Evolutionary conservation across 805 yeast genomes (phyloP).

Genomic region (Wickerhamomyces chambardii): DNA sequence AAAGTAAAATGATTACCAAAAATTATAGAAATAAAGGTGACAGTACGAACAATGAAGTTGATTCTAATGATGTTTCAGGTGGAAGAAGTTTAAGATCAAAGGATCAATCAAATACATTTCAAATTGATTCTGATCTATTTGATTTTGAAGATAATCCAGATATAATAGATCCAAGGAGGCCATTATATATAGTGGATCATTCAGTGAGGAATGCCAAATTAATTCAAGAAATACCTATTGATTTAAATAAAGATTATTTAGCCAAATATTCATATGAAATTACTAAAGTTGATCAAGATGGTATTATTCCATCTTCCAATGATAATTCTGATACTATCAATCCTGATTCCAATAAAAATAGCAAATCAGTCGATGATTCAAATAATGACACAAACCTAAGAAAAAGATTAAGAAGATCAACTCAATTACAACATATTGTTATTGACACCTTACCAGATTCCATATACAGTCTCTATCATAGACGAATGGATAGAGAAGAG

Average conservation of each 20-base stretch:
- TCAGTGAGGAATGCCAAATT: not conserved
- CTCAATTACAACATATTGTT: not conserved
- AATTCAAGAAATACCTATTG: too few relatives aligned
- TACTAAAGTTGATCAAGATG: too few relatives aligned
- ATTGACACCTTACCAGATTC: slow-evolving; percentile 41
- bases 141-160: slow-evolving; percentile 16
- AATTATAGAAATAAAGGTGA: too few relatives aligned
- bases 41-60: not conserved
- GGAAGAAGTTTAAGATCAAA: slow-evolving; percentile 9
- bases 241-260: too few relatives aligned
- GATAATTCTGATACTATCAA: too few relatives aligned
- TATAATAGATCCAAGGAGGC: slow-evolving; percentile 4
- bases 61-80: not conserved
- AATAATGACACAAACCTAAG: not conserved
- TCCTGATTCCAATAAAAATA: too few relatives aligned
- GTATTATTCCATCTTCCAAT: too few relatives aligned
- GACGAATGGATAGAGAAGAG: slow-evolving; percentile 57
- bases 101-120: too few relatives aligned
- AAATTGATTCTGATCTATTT: slow-evolving; percentile 14
- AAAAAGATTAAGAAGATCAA: not conserved
- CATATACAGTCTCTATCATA: slow-evolving; percentile 36
- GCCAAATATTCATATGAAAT: too few relatives aligned
- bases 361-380: too few relatives aligned
- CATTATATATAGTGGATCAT: not conserved
- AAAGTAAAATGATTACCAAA: too few relatives aligned